These are phyloP conservation scores for Verbascum thapsus DNA, from an alignment of 257 asterid genomes.

Conservation along the genomic window DNA sequence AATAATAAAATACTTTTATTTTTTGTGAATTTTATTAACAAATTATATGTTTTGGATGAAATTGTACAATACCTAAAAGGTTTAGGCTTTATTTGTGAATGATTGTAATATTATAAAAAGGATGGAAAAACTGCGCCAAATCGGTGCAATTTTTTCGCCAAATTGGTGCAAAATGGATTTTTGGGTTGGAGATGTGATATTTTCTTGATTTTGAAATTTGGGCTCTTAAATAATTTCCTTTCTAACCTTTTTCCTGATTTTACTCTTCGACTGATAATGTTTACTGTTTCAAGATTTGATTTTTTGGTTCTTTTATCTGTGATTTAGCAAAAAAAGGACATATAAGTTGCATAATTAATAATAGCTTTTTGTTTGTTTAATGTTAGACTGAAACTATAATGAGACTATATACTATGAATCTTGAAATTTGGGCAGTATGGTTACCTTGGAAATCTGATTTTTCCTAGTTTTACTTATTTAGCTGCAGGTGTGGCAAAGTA, in stretches of 20 bases:
- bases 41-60: no score
- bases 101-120: no score
- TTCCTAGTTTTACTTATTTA: neutral
- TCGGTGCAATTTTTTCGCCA: no score
- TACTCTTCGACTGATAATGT: neutral
- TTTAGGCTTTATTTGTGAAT: no score
- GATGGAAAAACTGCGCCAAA: no score
- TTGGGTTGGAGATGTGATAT: neutral
- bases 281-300: slow-evolving; percentile 11
- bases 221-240: no score
- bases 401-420: no score
- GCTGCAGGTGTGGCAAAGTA: neutral
- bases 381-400: no score
- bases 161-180: neutral
- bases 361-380: neutral
- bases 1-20: no score
- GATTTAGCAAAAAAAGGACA: slow-evolving; percentile 1
- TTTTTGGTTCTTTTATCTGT: neutral
- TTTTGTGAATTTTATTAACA: no score
- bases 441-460: slow-evolving; percentile 13
- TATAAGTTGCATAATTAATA: neutral
- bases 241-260: neutral
- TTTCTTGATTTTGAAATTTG: slow-evolving; percentile 3
- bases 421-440: neutral
- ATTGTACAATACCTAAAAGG: no score